Percentiles rank a stretch among this genome's conserved stretches.
phyloP scores from a whole-genome alignment of 495 filamentous ascomycete genomes.

The Penicillium maclennaniae region DNA sequence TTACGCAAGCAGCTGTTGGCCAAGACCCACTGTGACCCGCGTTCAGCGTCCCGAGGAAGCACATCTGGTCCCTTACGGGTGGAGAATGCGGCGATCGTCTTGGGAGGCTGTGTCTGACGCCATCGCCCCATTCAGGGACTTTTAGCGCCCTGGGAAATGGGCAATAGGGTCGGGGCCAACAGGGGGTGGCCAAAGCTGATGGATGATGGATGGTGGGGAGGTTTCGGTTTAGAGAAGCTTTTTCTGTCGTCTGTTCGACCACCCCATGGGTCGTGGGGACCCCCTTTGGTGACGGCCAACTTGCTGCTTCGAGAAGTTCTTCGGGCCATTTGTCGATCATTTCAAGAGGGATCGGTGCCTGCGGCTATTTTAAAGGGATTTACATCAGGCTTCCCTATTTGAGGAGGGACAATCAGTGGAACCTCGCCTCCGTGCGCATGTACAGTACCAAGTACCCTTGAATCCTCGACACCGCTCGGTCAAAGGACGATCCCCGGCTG shows the following conservation, averaged over 20 bases:
- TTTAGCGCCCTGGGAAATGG: conserved; percentile 3
- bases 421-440: conserved; percentile 11
- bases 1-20: conserved; percentile 44
- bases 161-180: neutral
- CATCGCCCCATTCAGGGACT: conserved; percentile 23
- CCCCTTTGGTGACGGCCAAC: neutral
- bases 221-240: conserved; percentile 3
- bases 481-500: conserved; percentile 14
- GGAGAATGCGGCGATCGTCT: conserved; percentile 44
- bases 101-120: conserved; percentile 31
- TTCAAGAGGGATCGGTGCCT: conserved; percentile 3
- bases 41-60: conserved; percentile 34
- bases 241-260: neutral
- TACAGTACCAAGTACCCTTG: conserved; percentile 3
- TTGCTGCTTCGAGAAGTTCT: conserved; percentile 9
- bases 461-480: conserved; percentile 11
- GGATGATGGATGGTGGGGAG: neutral
- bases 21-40: conserved; percentile 35
- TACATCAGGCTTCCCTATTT: conserved; percentile 17
- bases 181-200: neutral
- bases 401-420: conserved; percentile 31
- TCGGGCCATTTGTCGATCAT: neutral
- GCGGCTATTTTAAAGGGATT: conserved; percentile 18
- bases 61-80: conserved; percentile 41
- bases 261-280: neutral